These are phyloP conservation scores for Eurotiales sp. DNA, from an alignment of 2,329 filamentous ascomycete species.

Conservation along the genomic window DNA sequence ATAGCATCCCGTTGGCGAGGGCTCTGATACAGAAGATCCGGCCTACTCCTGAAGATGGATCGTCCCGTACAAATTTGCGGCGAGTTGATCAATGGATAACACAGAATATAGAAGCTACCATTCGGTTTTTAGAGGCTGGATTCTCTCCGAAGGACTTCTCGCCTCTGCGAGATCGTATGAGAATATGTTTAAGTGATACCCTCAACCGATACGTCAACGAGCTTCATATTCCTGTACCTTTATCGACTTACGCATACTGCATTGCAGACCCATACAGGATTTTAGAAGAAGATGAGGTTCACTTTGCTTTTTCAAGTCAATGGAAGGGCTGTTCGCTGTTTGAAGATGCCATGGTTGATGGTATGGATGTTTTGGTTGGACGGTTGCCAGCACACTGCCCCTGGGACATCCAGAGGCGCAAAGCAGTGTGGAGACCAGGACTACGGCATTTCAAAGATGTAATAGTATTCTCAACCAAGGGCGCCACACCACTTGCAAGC, in stretches of 20 bases:
- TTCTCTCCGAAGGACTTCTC: constrained; percentile 43
- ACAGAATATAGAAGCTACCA: constrained; percentile 32
- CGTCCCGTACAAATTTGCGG: constrained; percentile 20
- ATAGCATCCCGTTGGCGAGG: constrained; percentile 34
- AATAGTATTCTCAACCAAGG: constrained; percentile 54
- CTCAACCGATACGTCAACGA: constrained; percentile 44
- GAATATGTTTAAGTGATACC: constrained; percentile 35
- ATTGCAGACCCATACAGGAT: constrained; percentile 54
- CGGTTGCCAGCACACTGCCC: constrained; percentile 55
- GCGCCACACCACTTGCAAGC: constrained; percentile 52
- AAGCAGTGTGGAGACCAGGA: constrained; percentile 47
- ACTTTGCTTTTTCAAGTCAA: constrained; percentile 51
- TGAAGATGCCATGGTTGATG: constrained; percentile 43
- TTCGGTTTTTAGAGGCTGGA: constrained; percentile 41
- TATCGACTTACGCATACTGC: constrained; percentile 54
- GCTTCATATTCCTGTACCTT: constrained; percentile 46
- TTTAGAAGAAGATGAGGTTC: constrained; percentile 53
- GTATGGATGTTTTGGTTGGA: constrained; percentile 52
- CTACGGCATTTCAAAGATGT: constrained; percentile 55
- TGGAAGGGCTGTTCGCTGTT: constrained; percentile 38
- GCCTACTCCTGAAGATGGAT: constrained; percentile 24
- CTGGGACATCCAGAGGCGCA: constrained; percentile 57
- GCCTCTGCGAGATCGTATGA: constrained; percentile 40
- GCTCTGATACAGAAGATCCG: constrained; percentile 32
- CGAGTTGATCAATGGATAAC: constrained; percentile 35